phyloP scores from a whole-genome alignment of 2,329 filamentous ascomycete genomes.

The Hypoxylon sp. region DNA sequence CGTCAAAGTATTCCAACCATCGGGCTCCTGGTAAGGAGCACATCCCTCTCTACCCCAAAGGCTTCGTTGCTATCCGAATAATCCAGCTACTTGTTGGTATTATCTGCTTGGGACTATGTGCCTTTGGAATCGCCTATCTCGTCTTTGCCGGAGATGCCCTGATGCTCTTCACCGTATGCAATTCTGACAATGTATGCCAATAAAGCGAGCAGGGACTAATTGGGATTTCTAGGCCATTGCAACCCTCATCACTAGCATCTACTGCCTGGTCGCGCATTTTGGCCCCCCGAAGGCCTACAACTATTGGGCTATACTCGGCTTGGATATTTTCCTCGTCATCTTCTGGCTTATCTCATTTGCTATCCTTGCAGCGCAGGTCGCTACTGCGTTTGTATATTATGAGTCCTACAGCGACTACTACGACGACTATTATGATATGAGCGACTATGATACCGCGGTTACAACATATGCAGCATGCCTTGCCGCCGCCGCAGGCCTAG shows the following conservation, averaged over 20 bases:
- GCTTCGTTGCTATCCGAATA: slow-evolving; percentile 60
- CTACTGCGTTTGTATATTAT: slow-evolving; percentile 36
- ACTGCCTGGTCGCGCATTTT: slow-evolving; percentile 61
- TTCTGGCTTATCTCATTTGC: slow-evolving; percentile 66
- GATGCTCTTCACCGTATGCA: slow-evolving; percentile 59
- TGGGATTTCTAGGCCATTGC: slow-evolving; percentile 55
- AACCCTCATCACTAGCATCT: slow-evolving; percentile 61
- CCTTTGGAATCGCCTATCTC: slow-evolving; percentile 57
- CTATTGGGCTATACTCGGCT: slow-evolving; percentile 65
- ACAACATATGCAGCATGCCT: slow-evolving; percentile 46
- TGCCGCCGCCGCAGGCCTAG: slow-evolving; percentile 57
- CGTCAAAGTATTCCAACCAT: slow-evolving; percentile 49
- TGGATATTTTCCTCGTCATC: slow-evolving; percentile 65
- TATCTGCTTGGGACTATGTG: slow-evolving; percentile 61
- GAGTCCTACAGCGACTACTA: slow-evolving; percentile 47
- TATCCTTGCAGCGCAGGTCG: slow-evolving; percentile 56
- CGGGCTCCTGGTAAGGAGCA: slow-evolving; percentile 59
- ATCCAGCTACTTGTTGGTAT: slow-evolving; percentile 62
- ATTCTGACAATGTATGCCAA: slow-evolving; percentile 29
- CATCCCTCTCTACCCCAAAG: slow-evolving; percentile 60
- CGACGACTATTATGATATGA: slow-evolving; percentile 45
- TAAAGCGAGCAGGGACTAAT: slow-evolving; percentile 20
- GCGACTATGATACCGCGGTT: slow-evolving; percentile 17
- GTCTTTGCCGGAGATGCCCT: slow-evolving; percentile 48
- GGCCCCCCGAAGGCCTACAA: slow-evolving; percentile 62